Percentiles rank a stretch among this genome's conserved stretches.
phyloP scores from a whole-genome alignment of 768 basidiomycete genomes.

The Fibroporia radiculosa region DNA sequence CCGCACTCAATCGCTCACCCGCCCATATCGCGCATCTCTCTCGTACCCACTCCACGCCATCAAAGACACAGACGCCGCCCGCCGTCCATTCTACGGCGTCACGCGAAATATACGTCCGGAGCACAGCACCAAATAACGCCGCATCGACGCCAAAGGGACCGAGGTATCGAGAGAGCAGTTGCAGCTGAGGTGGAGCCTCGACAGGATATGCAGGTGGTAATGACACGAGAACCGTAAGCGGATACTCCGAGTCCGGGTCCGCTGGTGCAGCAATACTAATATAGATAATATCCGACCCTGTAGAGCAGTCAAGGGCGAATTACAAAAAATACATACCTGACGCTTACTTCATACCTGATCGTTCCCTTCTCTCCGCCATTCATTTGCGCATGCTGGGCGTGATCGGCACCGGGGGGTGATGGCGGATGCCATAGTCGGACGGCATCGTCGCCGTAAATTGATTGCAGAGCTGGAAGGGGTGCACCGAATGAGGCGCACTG shows the following conservation, averaged over 20 bases:
- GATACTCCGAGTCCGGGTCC: background rate
- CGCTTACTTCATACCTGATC: slow-evolving; percentile 56
- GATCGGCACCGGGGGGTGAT: slow-evolving; percentile 10
- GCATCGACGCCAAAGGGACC: slow-evolving; percentile 73
- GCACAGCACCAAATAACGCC: slow-evolving; percentile 63
- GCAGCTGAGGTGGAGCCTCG: slow-evolving; percentile 67
- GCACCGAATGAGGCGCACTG: slow-evolving; percentile 5
- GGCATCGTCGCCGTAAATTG: slow-evolving; percentile 70
- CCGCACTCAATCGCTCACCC: slow-evolving; percentile 49
- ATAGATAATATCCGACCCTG: slow-evolving; percentile 1
- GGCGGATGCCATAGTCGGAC: slow-evolving; percentile 44
- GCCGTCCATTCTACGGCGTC: slow-evolving; percentile 71
- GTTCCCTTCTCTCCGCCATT: slow-evolving; percentile 20
- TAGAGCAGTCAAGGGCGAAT: background rate
- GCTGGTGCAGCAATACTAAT: slow-evolving; percentile 36
- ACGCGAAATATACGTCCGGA: slow-evolving; percentile 74
- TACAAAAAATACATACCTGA: slow-evolving; percentile 44
- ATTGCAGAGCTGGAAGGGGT: slow-evolving; percentile 52
- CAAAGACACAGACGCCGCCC: slow-evolving; percentile 77
- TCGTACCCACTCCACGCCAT: slow-evolving; percentile 71
- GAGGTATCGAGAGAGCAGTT: slow-evolving; percentile 78
- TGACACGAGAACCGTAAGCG: slow-evolving; percentile 32
- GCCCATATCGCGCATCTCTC: slow-evolving; percentile 69
- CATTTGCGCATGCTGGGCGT: background rate
- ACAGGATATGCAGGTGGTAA: slow-evolving; percentile 52